Base-by-base conservation (phyloP, 495 filamentous ascomycete species). In the Trichoderma asperelloides region DNA sequence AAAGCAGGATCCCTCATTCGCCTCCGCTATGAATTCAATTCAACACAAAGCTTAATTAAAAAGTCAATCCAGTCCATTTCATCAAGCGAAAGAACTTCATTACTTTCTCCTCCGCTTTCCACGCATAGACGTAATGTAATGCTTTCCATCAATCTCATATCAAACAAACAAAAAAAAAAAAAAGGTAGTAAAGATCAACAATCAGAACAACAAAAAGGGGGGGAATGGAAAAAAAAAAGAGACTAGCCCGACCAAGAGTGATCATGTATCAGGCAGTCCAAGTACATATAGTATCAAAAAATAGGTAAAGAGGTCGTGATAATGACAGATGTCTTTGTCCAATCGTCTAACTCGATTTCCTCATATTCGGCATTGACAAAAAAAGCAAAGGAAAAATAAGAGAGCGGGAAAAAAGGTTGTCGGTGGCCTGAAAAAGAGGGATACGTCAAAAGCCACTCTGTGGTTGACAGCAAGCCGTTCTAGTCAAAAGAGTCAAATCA, bases 21-120 rank as follows among this genome's bases (percentile, higher is more conserved):
- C 55, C 55, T 60, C 55, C 55, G 55, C 55, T 60, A 60, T 60
- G 55, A 60, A 60, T 60, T 60, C 55, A 60, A 60, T 60, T 37
- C 33, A 37, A 37, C 55, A 60, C 51, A 60, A 60, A n/a, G 21
- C 49, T 25, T 23, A 25, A 55, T 21, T 27, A 55, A 6, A n/a
- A 55, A 55, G 21, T 55, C 49, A 47, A n/a, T 47, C 43, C 13
- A n/a, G 13, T 47, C 43, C 43, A 47, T 15, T 47, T 6, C 43
- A 47, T 13, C 11, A 47, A 47, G 2, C 3, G 21, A 51, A 28
- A 60, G 23, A 60, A 30, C 55, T 18, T 3, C 5, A 2, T 30
- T 2, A 15, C 55, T 21, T 55, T 25, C 21, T n/a, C 18, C 11
- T 15, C 16, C 43, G 43, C 21, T 21, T n/a, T 51, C 18, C 47